Evolutionary conservation across 78 protist species (phyloP).

Genomic region (Dictyostelium discoideum): DNA sequence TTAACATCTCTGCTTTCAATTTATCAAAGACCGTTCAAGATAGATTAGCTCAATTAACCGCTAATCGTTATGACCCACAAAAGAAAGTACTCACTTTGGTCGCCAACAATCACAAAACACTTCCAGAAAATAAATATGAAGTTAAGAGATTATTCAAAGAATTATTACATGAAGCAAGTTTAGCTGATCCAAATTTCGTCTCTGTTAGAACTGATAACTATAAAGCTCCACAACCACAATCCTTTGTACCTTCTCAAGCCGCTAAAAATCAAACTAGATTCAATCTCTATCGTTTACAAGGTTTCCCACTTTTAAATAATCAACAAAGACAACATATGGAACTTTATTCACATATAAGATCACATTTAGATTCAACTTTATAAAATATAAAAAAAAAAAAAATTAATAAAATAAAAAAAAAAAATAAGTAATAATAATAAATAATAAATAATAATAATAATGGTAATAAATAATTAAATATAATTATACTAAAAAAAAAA

Average conservation of each 20-base stretch:
- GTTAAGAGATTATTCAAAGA: conserved; percentile 6
- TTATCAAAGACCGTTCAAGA: conserved; percentile 24
- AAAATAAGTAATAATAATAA: not conserved
- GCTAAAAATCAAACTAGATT: not conserved
- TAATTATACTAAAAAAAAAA: not conserved
- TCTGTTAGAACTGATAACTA: conserved; percentile 4
- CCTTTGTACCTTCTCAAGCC: conserved; percentile 8
- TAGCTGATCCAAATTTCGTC: conserved; percentile 67
- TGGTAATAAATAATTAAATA: not conserved
- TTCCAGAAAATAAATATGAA: conserved; percentile 28
- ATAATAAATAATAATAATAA: not conserved
- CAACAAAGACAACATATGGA: not conserved
- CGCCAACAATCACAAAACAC: conserved; percentile 16
- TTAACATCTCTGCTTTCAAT: conserved; percentile 36
- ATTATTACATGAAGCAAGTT: conserved; percentile 30
- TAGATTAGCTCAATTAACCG: conserved; percentile 36
- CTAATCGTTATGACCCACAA: not conserved
- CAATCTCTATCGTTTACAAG: conserved; percentile 18
- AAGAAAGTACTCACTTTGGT: conserved; percentile 9
- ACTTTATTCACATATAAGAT: conserved; percentile 10
- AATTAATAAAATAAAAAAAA: not conserved
- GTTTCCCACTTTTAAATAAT: conserved; percentile 37
- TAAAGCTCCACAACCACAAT: not conserved
- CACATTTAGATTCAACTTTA: not conserved
- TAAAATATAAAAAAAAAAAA: not conserved